Evolutionary conservation across 2,329 filamentous ascomycete species (phyloP).

Genomic region (Fusarium torulosum): DNA sequence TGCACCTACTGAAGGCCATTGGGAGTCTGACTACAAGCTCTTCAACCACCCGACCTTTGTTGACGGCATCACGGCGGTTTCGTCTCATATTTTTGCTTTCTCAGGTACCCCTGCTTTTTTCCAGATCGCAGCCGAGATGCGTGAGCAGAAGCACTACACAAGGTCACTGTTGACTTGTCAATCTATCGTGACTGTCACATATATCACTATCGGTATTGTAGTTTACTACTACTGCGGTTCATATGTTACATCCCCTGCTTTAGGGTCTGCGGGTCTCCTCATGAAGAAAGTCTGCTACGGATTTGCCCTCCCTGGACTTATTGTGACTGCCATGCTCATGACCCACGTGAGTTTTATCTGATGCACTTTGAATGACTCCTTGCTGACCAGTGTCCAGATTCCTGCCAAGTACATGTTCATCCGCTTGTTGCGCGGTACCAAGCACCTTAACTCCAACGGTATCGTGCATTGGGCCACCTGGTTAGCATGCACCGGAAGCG

Average conservation of each 20-base stretch:
- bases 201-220: constrained; percentile 52
- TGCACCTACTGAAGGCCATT: constrained; percentile 32
- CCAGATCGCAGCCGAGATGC: constrained; percentile 51
- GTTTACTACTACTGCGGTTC: constrained; percentile 62
- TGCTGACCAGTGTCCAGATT: constrained; percentile 8
- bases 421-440: constrained; percentile 45
- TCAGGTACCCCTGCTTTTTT: constrained; percentile 54
- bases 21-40: constrained; percentile 50
- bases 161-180: constrained; percentile 40
- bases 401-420: constrained; percentile 37
- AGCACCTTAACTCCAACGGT: constrained; percentile 50
- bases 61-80: constrained; percentile 50
- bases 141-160: constrained; percentile 45
- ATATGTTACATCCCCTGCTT: constrained; percentile 60
- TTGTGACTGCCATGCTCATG: constrained; percentile 45
- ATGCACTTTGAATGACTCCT: rapidly evolving
- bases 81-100: constrained; percentile 54
- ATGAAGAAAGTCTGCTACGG: constrained; percentile 62
- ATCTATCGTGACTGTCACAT: constrained; percentile 49
- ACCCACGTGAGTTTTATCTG: constrained; percentile 43
- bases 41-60: constrained; percentile 50
- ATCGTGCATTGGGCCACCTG: constrained; percentile 50
- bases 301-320: constrained; percentile 48
- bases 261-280: constrained; percentile 57
- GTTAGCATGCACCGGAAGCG: constrained; percentile 48